Evolutionary conservation across 805 yeast species (phyloP), one percentile per base, ranked within the genome.

Genomic region (Candida silvicultrix): DNA sequence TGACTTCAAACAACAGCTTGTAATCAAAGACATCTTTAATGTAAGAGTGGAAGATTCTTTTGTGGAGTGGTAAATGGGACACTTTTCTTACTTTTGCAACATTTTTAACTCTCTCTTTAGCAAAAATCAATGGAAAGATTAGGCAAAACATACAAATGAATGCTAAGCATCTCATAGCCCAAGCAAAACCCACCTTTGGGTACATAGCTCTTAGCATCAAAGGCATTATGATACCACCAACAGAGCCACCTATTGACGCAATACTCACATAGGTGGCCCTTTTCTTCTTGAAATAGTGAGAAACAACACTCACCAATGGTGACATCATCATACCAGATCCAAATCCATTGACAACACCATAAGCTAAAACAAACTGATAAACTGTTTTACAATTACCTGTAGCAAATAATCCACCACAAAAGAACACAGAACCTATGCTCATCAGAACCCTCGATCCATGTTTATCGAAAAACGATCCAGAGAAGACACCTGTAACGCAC

Each of bases 291-390:
- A 83, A 83, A 77, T 85, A 83, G 51, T 83, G 89, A 23, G 81
- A 75, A 10, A 82, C 69, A 14, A 77, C 78, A 14, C 85, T 77
- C 7, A 83, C 63, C 34, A 77, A 60, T 1, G 88, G 87, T 18
- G 80, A 71, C 59, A 78, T 66, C 29, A 80, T 64, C 20, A 80
- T 59, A 2, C 83, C 83, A 44, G 73, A 71, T 0, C 85, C 87
- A 15, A 78, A 48, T 3, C 88, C 89, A 23, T 73, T 60, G 19
- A 72, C 58, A 0, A 82, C 48, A 6, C 81, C 73, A 54, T 80
- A 80, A 29, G 82, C 67, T 21, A 82, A 57, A 22, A 83, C 69
- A 52, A 83, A 83, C 42, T 83, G 87, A 70, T 77, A 80, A 14
- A 78, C 63, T 34, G 70, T 54, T 0, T 69, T 67, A 49, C 82